Conservation (phyloP, 176 grass and related monocot genomes). For the Dendrocalamus sinicus region DNA sequence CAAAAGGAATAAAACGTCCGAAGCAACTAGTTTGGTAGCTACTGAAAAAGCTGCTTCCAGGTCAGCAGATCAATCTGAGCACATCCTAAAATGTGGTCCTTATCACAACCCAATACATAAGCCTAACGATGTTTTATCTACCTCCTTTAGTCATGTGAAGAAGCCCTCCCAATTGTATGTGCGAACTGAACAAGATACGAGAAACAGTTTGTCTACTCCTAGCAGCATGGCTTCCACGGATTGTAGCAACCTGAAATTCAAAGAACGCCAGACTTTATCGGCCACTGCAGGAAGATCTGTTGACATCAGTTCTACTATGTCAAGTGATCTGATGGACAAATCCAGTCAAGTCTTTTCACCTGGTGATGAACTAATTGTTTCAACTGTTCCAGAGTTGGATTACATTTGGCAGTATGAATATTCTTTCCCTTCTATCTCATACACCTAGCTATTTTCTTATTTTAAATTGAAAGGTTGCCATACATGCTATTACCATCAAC, state of each 20-base stretch:
- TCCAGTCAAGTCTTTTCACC: constrained; percentile 42
- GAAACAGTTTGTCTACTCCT: constrained; percentile 12
- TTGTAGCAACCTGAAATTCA: constrained; percentile 31
- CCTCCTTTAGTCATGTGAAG: constrained; percentile 37
- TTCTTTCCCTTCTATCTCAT: constrained; percentile 27
- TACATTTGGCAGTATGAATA: constrained; percentile 91
- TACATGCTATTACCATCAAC: constrained; percentile 4
- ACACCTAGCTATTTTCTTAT: constrained; percentile 39
- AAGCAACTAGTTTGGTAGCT: constrained; percentile 30
- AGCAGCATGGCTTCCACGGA: constrained; percentile 9
- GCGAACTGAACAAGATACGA: constrained; percentile 18
- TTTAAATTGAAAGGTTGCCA: constrained; percentile 18
- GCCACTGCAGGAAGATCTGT: background rate
- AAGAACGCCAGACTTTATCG: constrained; percentile 31
- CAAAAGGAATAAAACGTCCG: constrained; percentile 42
- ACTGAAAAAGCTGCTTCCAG: constrained; percentile 36
- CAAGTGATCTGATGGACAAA: constrained; percentile 43
- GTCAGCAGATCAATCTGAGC: constrained; percentile 47
- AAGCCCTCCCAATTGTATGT: constrained; percentile 22
- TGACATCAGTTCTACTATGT: constrained; percentile 8
- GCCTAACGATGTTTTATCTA: constrained; percentile 41
- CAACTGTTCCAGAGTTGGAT: constrained; percentile 70
- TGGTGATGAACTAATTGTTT: constrained; percentile 50
- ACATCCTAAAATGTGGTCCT: constrained; percentile 39
- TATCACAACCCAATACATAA: constrained; percentile 38